Percentiles rank a stretch among this genome's conserved stretches.
Conservation (phyloP, 179 eudicot genomes). For the Drosera spatulata region DNA sequence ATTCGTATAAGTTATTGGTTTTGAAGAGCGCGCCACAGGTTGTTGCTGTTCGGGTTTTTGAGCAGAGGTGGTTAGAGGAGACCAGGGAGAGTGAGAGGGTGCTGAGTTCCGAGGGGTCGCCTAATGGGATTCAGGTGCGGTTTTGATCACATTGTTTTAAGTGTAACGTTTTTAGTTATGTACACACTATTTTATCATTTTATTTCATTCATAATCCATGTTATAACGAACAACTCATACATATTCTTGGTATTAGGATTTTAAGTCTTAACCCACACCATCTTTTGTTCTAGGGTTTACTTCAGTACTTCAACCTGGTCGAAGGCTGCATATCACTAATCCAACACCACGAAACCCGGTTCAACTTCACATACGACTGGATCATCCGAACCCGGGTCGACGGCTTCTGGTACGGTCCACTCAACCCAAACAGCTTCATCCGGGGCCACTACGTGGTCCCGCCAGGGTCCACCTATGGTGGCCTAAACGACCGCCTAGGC, state of each 20-base stretch:
- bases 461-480: slow-evolving; percentile 62
- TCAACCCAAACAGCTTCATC: slow-evolving; percentile 44
- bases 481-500: slow-evolving; percentile 84
- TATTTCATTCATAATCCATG: no score
- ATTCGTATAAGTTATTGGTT: slow-evolving; percentile 46
- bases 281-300: slow-evolving; percentile 40
- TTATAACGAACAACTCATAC: no score
- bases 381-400: slow-evolving; percentile 88
- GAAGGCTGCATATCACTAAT: slow-evolving; percentile 79
- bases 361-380: slow-evolving; percentile 84
- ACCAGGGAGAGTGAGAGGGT: no score
- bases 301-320: slow-evolving; percentile 80
- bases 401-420: slow-evolving; percentile 70
- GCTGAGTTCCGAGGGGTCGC: no score
- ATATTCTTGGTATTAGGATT: no score
- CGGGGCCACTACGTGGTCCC: slow-evolving; percentile 65
- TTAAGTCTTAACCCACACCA: no score
- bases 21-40: slow-evolving; percentile 40
- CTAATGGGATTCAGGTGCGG: no score
- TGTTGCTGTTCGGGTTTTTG: slow-evolving; percentile 41
- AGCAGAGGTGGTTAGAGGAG: slow-evolving; percentile 5
- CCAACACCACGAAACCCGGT: slow-evolving; percentile 27
- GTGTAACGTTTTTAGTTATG: no score
- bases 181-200: no score
- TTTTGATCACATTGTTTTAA: no score